phyloP scores from a whole-genome alignment of 2,329 filamentous ascomycete genomes.

The Aspergillus clavatus region DNA sequence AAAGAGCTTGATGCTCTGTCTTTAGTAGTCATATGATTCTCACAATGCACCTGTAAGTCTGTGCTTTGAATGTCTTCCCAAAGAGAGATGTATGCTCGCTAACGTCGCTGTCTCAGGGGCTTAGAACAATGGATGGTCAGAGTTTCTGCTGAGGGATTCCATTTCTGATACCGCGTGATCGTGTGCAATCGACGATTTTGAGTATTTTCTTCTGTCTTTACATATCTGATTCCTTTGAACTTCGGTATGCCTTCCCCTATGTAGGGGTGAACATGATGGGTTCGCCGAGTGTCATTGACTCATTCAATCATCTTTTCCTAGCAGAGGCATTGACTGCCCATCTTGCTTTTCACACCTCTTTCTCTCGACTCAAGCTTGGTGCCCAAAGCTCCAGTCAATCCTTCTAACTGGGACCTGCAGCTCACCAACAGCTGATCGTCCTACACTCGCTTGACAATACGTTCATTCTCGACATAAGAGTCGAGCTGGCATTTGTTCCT shows the following conservation, averaged over 20 bases:
- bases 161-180: slow-evolving; percentile 25
- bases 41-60: slow-evolving; percentile 16
- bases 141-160: slow-evolving; percentile 16
- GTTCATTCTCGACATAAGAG: slow-evolving; percentile 4
- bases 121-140: slow-evolving; percentile 8
- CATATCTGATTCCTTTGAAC: slow-evolving; percentile 7
- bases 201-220: slow-evolving; percentile 21
- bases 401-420: not conserved
- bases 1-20: slow-evolving; percentile 30
- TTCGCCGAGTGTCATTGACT: slow-evolving; percentile 5
- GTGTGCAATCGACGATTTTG: no score
- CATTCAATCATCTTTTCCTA: slow-evolving; percentile 3
- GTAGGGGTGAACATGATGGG: slow-evolving; percentile 1
- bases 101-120: slow-evolving; percentile 14
- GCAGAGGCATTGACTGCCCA: slow-evolving; percentile 32
- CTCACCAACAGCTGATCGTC: slow-evolving; percentile 2
- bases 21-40: slow-evolving; percentile 6
- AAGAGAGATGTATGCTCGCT: no score
- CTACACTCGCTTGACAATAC: slow-evolving; percentile 6
- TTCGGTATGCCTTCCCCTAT: slow-evolving; percentile 16
- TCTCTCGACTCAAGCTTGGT: slow-evolving; percentile 10
- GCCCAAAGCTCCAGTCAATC: no score
- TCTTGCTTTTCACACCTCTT: slow-evolving; percentile 20
- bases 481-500: slow-evolving; percentile 11
- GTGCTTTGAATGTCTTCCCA: slow-evolving; percentile 8